Evolutionary conservation across 2,329 filamentous ascomycete genomes (phyloP), one percentile per base, ranked within the genome.

Genomic region (Penicillium sclerotigenum): DNA sequence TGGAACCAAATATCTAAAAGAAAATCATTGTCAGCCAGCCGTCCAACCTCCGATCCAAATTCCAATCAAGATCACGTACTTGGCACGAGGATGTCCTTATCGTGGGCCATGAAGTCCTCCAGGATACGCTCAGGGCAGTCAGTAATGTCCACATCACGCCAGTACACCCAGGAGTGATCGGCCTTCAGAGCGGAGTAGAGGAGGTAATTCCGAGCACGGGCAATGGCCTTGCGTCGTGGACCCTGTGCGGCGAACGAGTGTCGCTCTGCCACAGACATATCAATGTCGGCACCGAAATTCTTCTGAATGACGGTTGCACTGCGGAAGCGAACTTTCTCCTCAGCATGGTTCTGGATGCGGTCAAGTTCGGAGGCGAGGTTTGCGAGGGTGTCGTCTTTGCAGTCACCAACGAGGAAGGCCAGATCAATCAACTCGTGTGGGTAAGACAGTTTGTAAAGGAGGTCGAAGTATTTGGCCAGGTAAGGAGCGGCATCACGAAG

Each of bases 121-220:
- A 99, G 80, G 59, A 99, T 95, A 69, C 84, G 87, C 61, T 83
- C 82, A 1, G 93, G 91, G 72, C 89, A 96, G 70, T 99, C 92
- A 45, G 90, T 86, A 66, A 99, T 97, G 74, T 99, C 94, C 47
- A 96, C 92, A 73, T 99, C 94, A 58, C 94, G 86, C 94, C 94
- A 99, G 75, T 97, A 97, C 9, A 97, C 92, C 94, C 94, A 99
- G 9, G 91, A 93, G 72, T 99, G 94, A 59, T 97, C 91, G 0
- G 91, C 86, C 78, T 95, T 96, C 67, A 99, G 72, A 3, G 94
- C 88, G 0, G 90, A 81, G 31, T 86, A 84, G 2, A 99, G 83
- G 20, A 99, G 81, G 74, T 96, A 99, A 74, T 99, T 99, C 65
- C 94, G 85, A 28, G 94, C 94, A 64, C 83, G 86, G 43, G 89